Conservation (phyloP, 768 basidiomycete species). For the Leccinum arenicola region DNA sequence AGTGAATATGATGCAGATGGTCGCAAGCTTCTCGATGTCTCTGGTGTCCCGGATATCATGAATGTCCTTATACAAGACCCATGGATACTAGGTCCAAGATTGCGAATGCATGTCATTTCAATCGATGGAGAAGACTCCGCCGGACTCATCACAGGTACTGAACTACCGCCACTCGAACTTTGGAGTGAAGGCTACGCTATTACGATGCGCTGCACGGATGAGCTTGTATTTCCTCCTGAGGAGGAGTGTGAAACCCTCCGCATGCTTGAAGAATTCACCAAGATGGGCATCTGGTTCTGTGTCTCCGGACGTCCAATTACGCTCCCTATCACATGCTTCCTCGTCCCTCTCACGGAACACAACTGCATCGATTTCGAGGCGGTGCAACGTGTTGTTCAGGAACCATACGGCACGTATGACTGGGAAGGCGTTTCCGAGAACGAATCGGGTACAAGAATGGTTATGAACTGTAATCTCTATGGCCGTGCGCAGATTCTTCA, state of each 20-base stretch:
- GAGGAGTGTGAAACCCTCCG: conserved; percentile 46
- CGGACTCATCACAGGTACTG: conserved; percentile 67
- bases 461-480: conserved; percentile 52
- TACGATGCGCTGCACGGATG: conserved; percentile 45
- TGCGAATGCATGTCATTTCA: conserved; percentile 64
- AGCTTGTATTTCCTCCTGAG: conserved; percentile 45
- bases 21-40: conserved; percentile 39
- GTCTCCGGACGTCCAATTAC: conserved; percentile 57
- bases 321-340: conserved; percentile 53
- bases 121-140: conserved; percentile 49
- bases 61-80: conserved; percentile 62
- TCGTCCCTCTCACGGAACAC: conserved; percentile 59
- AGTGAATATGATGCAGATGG: conserved; percentile 56
- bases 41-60: conserved; percentile 51
- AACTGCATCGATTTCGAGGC: conserved; percentile 54
- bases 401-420: conserved; percentile 50
- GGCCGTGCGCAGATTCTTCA: conserved; percentile 58
- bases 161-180: conserved; percentile 48
- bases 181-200: conserved; percentile 30
- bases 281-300: conserved; percentile 56
- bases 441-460: conserved; percentile 48
- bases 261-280: conserved; percentile 66
- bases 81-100: conserved; percentile 52
- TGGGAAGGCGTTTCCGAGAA: conserved; percentile 53
- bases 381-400: conserved; percentile 48